A percentile compares a stretch with the other conserved stretches of the same genome.
phyloP scores from a whole-genome alignment of 805 yeast species.

The Lipomyces chichibuensis region DNA sequence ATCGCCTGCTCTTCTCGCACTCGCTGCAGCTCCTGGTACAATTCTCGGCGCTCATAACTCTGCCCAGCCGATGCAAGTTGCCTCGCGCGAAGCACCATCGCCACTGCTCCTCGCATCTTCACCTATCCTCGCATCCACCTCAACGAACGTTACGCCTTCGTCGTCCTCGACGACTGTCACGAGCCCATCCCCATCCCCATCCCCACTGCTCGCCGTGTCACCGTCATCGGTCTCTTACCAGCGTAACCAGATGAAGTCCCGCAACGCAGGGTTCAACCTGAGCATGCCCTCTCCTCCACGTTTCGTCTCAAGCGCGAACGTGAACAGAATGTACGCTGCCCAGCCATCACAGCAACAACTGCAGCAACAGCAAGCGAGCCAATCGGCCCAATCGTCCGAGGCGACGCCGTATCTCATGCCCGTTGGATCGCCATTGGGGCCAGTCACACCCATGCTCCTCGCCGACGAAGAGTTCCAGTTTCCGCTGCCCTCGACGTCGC shows the following conservation, averaged over 20 bases:
- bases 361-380: background rate
- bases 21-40: slow-evolving; percentile 7
- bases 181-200: slow-evolving; percentile 10
- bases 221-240: slow-evolving; percentile 9
- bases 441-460: slow-evolving; percentile 35
- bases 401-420: slow-evolving; percentile 32
- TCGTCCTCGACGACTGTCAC: slow-evolving; percentile 8
- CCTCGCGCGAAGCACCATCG: slow-evolving; percentile 22
- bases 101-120: slow-evolving; percentile 26
- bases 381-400: slow-evolving; percentile 3
- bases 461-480: slow-evolving; percentile 34
- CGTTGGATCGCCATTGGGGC: slow-evolving; percentile 32
- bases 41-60: background rate
- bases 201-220: slow-evolving; percentile 17
- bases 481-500: slow-evolving; percentile 6
- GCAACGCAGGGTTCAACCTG: slow-evolving; percentile 20
- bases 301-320: slow-evolving; percentile 4
- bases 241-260: slow-evolving; percentile 20
- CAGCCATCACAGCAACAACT: background rate
- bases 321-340: slow-evolving; percentile 6
- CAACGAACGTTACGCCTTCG: slow-evolving; percentile 13
- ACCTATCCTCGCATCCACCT: slow-evolving; percentile 18
- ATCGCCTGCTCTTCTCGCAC: slow-evolving; percentile 9
- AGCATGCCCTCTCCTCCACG: slow-evolving; percentile 29
- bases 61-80: slow-evolving; percentile 1